Percentiles rank a stretch among this genome's conserved stretches.
Evolutionary conservation across 1,139 yeast genomes (phyloP).

Genomic region (Kurtzmaniella quercitrusa): DNA sequence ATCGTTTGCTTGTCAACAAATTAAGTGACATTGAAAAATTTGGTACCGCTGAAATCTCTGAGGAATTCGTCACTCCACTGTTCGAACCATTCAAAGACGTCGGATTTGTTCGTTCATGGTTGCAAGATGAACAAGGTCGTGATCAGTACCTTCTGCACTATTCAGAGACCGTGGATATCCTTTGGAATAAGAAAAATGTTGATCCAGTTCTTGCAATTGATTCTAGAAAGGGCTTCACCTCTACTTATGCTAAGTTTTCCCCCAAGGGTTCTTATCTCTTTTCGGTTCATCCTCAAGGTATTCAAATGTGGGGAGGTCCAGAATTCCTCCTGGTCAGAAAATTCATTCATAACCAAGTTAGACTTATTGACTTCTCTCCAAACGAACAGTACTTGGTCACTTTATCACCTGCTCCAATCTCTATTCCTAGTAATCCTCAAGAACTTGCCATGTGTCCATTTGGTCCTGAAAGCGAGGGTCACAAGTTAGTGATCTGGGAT

Average conservation of each 20-base stretch:
- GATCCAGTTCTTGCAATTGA: constrained; percentile 77
- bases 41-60: constrained; percentile 62
- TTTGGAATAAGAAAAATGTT: constrained; percentile 78
- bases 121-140: constrained; percentile 83
- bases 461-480: constrained; percentile 86
- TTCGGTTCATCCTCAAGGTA: constrained; percentile 91
- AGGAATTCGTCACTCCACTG: constrained; percentile 66
- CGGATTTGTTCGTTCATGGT: constrained; percentile 87
- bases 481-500: constrained; percentile 93
- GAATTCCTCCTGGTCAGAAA: constrained; percentile 70
- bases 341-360: constrained; percentile 85
- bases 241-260: constrained; percentile 83
- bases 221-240: constrained; percentile 81
- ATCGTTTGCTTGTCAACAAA: constrained; percentile 80
- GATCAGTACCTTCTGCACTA: constrained; percentile 85
- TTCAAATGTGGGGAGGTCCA: constrained; percentile 94
- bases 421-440: constrained; percentile 62
- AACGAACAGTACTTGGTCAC: constrained; percentile 88
- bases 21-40: constrained; percentile 81
- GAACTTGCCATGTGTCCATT: constrained; percentile 73
- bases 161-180: constrained; percentile 77
- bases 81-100: constrained; percentile 66
- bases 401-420: constrained; percentile 81
- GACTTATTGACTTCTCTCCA: constrained; percentile 89
- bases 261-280: constrained; percentile 89